Base-by-base conservation (phyloP, 1,284 basidiomycete genomes). In the Cerioporus squamosus region DNA sequence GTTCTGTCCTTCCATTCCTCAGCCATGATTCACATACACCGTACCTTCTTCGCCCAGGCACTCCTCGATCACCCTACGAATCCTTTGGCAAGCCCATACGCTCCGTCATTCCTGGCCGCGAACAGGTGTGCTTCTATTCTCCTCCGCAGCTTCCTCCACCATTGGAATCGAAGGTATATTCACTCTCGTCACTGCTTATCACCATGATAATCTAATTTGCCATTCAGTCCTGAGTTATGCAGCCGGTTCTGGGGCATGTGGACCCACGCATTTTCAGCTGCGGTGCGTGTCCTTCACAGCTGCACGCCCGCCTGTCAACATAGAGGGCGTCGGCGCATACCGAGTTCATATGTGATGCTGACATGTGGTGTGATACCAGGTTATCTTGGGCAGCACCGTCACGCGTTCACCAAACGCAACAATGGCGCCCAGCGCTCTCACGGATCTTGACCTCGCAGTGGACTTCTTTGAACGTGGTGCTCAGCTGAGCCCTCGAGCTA, bases 41-140 rank as follows among this genome's bases (percentile, higher is more conserved):
- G 77, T 33, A 74, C 73, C 7, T 77, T 71, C 68, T 78, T 79
- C 60, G 73, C 76, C 7, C 73, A 76, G 51, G 76, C 77, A 7
- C 62, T 79, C 0, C 68, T 74, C 9, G 75, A 79, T 48, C 63
- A 76, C 46, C 77, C 77, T 4, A 67, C 61, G 14, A 76, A 77
- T 54, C 76, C 77, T 2, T 66, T 78, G 15, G 67, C 74, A 23
- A 76, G 75, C 55, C 74, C 69, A 4, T 78, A 76, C 52, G 74
- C 76, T 1, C 76, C 75, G 5, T 78, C 76, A 4, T 77, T 78
- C 68, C 67, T 79, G 5, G 72, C 76, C 7, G 73, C 75, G 38
- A 77, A 76, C 58, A 68, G 74, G 14, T 73, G 74, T 26, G 74
- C 77, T 47, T 74, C 72, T 15, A 66, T 65, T 14, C 65, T 77